phyloP scores from a whole-genome alignment of 169 alveolate genomes.

The Eimeria praecox region DNA sequence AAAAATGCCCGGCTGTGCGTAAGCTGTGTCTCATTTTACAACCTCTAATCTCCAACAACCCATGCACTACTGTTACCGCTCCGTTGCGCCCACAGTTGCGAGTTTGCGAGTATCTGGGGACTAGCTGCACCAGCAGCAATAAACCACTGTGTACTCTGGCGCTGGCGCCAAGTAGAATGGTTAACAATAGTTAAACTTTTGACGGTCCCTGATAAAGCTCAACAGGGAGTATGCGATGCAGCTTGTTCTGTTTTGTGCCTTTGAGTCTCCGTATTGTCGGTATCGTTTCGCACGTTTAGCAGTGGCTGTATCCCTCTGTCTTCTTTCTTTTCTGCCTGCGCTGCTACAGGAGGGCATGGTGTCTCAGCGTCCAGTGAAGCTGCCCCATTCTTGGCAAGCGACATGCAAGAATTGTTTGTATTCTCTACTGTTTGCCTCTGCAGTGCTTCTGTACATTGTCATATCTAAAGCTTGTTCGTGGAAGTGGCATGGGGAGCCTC shows the following conservation, averaged over 20 bases:
- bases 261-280: background rate
- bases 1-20: background rate
- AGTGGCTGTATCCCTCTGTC: background rate
- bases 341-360: background rate
- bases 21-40: background rate
- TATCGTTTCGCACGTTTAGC: background rate
- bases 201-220: background rate
- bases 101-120: background rate
- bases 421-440: conserved; percentile 46
- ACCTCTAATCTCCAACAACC: background rate
- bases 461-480: conserved; percentile 28
- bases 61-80: background rate
- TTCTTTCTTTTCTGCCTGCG: background rate
- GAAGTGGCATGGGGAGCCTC: conserved; percentile 59
- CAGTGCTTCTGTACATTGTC: background rate
- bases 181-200: background rate
- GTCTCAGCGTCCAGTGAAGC: background rate
- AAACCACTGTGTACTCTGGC: background rate
- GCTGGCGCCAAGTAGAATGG: background rate
- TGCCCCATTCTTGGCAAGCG: background rate
- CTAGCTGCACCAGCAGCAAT: background rate
- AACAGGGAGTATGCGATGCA: background rate
- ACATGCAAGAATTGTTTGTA: background rate
- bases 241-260: background rate
- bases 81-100: background rate